Conservation (phyloP, 148 eudicot genomes). For the Cornus florida region DNA sequence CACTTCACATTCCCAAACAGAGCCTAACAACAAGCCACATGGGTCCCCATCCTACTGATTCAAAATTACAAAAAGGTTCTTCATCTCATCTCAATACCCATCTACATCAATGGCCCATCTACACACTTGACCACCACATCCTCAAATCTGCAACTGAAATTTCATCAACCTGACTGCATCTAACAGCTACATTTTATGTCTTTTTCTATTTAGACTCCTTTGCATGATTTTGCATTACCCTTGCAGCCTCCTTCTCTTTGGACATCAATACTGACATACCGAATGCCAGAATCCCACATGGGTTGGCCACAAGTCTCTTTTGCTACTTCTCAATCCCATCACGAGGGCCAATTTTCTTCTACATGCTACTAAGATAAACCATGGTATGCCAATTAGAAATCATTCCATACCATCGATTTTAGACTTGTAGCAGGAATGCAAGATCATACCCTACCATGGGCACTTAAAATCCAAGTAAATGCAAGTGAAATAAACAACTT, state of each 20-base stretch:
- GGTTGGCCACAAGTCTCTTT: neutral
- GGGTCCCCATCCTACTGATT: neutral
- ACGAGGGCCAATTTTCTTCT: neutral
- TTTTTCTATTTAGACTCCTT: neutral
- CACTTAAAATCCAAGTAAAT: neutral
- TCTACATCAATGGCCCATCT: neutral
- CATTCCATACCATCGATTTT: neutral
- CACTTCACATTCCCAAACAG: neutral
- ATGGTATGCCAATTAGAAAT: neutral
- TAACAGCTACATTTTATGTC: neutral
- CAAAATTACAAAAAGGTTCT: neutral
- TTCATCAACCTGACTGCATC: neutral
- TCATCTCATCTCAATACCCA: neutral
- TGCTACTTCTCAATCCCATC: neutral
- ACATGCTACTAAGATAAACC: neutral
- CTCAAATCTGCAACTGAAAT: neutral
- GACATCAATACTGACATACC: neutral
- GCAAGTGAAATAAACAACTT: neutral
- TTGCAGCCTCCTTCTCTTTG: neutral
- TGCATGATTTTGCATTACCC: neutral
- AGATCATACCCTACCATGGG: neutral
- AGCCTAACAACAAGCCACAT: neutral
- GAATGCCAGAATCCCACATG: neutral
- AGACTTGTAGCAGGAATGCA: no score
- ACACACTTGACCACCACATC: neutral